A percentile compares a stretch with the other conserved stretches of the same genome.
These are phyloP conservation scores for Termitomyces sp. DNA, from an alignment of 768 basidiomycete genomes.

Conservation along the genomic window DNA sequence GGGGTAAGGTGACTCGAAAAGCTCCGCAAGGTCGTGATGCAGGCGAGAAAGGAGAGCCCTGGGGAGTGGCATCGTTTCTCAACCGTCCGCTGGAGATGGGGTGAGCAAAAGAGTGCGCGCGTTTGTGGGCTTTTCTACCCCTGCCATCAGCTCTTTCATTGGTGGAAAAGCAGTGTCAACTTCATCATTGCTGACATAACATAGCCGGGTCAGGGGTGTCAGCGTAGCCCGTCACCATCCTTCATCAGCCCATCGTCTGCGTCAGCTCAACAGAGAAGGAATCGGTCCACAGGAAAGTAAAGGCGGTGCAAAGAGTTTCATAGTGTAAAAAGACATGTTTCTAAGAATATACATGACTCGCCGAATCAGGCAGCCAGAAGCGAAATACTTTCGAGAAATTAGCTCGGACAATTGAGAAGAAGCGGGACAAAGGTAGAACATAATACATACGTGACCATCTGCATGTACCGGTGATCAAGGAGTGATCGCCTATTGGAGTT, in stretches of 20 bases:
- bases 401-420: neutral
- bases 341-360: neutral
- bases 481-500: neutral
- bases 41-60: constrained; percentile 29
- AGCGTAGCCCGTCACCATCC: neutral
- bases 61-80: constrained; percentile 8
- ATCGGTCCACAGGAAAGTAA: neutral
- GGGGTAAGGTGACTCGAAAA: constrained; percentile 36
- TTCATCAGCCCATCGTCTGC: neutral
- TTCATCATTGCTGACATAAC: constrained; percentile 8
- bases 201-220: neutral
- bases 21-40: constrained; percentile 35
- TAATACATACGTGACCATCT: neutral
- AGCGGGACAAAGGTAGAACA: neutral
- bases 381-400: neutral
- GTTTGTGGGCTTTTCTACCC: constrained; percentile 6
- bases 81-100: neutral
- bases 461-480: neutral
- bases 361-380: neutral
- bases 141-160: constrained; percentile 9
- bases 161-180: constrained; percentile 9
- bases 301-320: neutral
- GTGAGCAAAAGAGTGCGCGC: neutral
- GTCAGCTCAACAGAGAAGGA: neutral
- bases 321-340: neutral